Percentiles rank a stretch among this genome's conserved stretches.
Evolutionary conservation across 2,329 filamentous ascomycete genomes (phyloP).

Genomic region (Pezizomycotina sp.): DNA sequence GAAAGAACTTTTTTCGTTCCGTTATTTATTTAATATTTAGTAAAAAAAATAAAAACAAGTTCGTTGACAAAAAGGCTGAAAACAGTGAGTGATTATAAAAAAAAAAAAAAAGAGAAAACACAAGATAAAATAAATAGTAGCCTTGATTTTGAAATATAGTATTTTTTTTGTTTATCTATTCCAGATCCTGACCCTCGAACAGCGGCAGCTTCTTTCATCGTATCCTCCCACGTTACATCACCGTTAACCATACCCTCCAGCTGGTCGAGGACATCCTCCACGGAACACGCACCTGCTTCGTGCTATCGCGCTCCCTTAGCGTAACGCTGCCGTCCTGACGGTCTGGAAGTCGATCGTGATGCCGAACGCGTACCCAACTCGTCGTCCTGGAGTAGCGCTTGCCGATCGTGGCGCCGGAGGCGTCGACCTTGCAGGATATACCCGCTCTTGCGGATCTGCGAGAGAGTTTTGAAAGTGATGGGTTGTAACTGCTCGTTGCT

Average conservation of each 20-base stretch:
- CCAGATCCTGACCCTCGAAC: conserved; percentile 61
- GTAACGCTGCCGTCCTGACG: conserved; percentile 72
- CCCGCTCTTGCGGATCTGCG: conserved; percentile 59
- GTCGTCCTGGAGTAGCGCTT: conserved; percentile 86
- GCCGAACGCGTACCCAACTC: conserved; percentile 84
- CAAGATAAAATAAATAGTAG: too few species aligned
- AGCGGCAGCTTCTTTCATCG: conserved; percentile 63
- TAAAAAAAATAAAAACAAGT: too few species aligned
- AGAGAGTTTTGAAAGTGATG: conserved; percentile 50
- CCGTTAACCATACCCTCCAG: conserved; percentile 48
- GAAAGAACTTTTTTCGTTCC: too few species aligned
- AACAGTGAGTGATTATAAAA: too few species aligned
- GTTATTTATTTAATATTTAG: too few species aligned
- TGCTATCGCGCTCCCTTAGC: conserved; percentile 77
- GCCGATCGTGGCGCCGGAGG: conserved; percentile 80
- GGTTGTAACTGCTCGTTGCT: conserved; percentile 65
- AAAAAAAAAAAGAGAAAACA: too few species aligned
- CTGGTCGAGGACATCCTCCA: conserved; percentile 63
- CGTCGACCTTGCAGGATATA: conserved; percentile 72
- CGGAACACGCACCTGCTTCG: conserved; percentile 69
- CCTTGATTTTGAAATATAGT: too few species aligned
- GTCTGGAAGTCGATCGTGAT: conserved; percentile 95
- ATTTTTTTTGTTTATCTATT: too few species aligned
- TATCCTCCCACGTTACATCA: conserved; percentile 50
- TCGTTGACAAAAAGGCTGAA: too few species aligned